Evolutionary conservation across 2,329 filamentous ascomycete genomes (phyloP), one percentile per base, ranked within the genome.

Genomic region (Sclerotinia trifoliorum): DNA sequence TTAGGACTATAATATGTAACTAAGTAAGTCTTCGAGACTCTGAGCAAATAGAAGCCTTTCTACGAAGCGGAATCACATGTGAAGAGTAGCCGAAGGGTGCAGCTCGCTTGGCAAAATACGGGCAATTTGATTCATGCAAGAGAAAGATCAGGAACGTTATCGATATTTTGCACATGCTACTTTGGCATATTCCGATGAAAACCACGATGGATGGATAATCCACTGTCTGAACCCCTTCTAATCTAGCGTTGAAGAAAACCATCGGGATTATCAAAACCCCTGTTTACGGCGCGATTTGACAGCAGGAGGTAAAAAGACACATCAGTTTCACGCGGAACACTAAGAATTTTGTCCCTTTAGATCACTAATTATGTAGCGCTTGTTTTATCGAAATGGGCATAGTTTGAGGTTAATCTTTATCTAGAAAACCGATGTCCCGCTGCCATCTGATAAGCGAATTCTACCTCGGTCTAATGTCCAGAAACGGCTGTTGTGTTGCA

Each of bases 41-140:
- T 46, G 29, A 42, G 57, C 57, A 10, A 29, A 60, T 46, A 26
- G 39, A 60, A 39, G 24, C 6, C 13, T 62, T 49, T 63, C 21
- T 19, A 51, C 11, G 8, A 44, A 65, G 51, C 39, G 35, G 39
- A 44, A 56, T 26, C 26, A 65, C 32, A 26, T 48, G 39, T 46
- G 15, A 44, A 57, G 19, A n/a, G 29, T 24, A 32, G 24, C 51
- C 63, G 63, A 48, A 49, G 29, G 44, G 21, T 62, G 44, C 26
- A 62, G 46, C 44, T 62, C 39, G 42, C 51, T 57, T 65, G 52
- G 24, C 21, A 35, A 35, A 58, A 29, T 24, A 35, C n/a, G n/a
- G 3, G 21, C 26, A 11, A 17, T n/a, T 26, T 48, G 24, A 48
- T 48, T 48, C 35, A 48, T 24, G 24, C 42, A 65, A 58, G 39